Base-by-base conservation (phyloP, 1,139 yeast genomes). In the Zygoascus sp. region DNA sequence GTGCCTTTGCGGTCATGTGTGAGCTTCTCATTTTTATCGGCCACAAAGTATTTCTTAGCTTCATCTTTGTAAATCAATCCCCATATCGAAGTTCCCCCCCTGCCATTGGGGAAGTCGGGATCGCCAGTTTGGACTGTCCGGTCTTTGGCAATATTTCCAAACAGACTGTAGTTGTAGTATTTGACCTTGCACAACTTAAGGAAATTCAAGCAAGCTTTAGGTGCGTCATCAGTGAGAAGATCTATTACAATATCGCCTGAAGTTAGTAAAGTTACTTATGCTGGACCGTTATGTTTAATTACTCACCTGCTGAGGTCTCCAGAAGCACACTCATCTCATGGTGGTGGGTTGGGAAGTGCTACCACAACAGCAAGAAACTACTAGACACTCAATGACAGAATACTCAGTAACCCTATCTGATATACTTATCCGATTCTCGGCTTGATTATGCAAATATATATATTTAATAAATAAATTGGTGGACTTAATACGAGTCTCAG, bases 201-300 rank as follows among this genome's bases (percentile, higher is more conserved):
- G 57, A 81, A 81, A 55, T 77, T 77, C 45, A 61, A 62, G 38
- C 75, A 64, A 37, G 73, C 71, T 21, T 56, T 54, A 1, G 75
- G 75, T 2, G 72, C 68, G 2, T 61, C 57, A 9, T 71, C 61
- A 4, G 57, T 51, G 40, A 63, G 58, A 22, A 81, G 59, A 55
- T 81, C 88, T n/a, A 81, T 60, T 10, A 79, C 82, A 13, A 81
- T 43, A 53, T 70, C 73, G 7, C 79, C 76, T 60, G 32, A 17
- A 30, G 48, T 30, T 49, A 39, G 32, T 13, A 20, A 13, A 21
- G 16, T 20, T 22, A 23, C 27, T 22, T 25, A 4, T 10, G 9
- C 9, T 3, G 10, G 8, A 15, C 5, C 9, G 19, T 5, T 11
- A 8, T 19, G 13, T 23, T 11, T n/a, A 43, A 6, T 19, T 11